phyloP scores from a whole-genome alignment of 176 grass and related monocot genomes.

The Juncus effusus region DNA sequence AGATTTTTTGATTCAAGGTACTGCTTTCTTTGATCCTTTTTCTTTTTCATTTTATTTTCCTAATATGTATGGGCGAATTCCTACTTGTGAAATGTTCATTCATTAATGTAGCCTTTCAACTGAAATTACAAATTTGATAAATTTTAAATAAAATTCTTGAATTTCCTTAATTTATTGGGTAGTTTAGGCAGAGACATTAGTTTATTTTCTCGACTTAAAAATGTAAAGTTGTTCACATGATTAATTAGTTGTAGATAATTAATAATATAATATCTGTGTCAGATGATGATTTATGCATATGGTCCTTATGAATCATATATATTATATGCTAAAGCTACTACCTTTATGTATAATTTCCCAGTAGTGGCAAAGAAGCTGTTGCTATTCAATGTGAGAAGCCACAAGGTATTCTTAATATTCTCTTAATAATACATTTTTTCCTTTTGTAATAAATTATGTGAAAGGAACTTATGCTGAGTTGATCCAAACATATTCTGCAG shows the following conservation, averaged over 20 bases:
- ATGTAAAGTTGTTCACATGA: no score
- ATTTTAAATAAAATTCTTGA: no score
- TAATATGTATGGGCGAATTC: background rate
- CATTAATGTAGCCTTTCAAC: no score
- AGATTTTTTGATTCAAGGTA: conserved; percentile 57
- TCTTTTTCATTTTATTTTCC: background rate
- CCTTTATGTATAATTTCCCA: conserved; percentile 20
- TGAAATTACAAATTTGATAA: no score
- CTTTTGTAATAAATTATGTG: conserved; percentile 1
- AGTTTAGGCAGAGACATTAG: no score
- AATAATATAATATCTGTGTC: background rate
- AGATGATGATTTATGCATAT: background rate
- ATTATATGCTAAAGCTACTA: conserved; percentile 14
- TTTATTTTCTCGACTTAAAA: no score
- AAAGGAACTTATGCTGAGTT: background rate
- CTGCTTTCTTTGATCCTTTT: background rate
- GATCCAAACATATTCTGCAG: background rate
- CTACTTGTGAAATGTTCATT: no score
- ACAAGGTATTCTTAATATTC: conserved; percentile 42
- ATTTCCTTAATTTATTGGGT: no score
- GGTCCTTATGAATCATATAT: background rate
- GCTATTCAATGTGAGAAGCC: background rate
- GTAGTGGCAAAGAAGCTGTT: conserved; percentile 12
- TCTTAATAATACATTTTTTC: background rate
- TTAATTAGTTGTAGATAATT: no score